These are phyloP conservation scores for Dendrothele bispora DNA, from an alignment of 768 basidiomycete species.

Conservation along the genomic window DNA sequence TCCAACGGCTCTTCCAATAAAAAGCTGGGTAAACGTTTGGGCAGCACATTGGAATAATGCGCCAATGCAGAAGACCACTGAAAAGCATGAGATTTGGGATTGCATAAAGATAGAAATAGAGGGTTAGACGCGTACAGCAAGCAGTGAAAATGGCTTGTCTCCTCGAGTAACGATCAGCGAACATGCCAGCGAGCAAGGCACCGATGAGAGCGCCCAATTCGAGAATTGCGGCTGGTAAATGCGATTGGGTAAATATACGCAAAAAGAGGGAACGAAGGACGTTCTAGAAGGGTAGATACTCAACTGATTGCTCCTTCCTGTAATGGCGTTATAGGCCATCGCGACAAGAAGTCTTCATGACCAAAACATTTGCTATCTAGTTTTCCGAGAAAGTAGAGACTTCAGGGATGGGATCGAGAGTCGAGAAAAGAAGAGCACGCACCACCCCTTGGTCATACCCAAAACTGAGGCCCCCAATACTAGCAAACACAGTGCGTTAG, in stretches of 20 bases:
- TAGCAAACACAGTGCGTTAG: no score
- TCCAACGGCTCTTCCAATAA: conserved; percentile 71
- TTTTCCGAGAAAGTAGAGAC: no score
- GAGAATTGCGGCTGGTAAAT: conserved; percentile 61
- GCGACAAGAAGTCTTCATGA: conserved; percentile 73
- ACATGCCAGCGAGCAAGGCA: conserved; percentile 62
- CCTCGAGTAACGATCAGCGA: conserved; percentile 69
- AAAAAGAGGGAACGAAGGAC: neutral
- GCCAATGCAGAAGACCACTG: conserved; percentile 72
- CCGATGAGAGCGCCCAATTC: conserved; percentile 83
- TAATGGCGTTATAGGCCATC: conserved; percentile 71
- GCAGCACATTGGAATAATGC: conserved; percentile 70
- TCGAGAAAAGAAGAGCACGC: no score
- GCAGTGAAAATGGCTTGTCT: conserved; percentile 66
- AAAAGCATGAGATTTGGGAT: neutral
- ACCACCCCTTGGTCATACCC: no score
- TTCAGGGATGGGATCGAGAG: no score
- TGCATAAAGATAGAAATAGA: neutral
- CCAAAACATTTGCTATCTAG: conserved; percentile 81
- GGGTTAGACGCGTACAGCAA: conserved; percentile 49
- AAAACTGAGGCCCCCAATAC: no score
- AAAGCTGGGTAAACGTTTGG: conserved; percentile 52
- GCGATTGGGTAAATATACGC: neutral
- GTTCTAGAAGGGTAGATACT: conserved; percentile 17
- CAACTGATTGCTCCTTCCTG: conserved; percentile 79